Base-by-base conservation (phyloP, 257 asterid genomes). In the Galeopsis tetrahit region DNA sequence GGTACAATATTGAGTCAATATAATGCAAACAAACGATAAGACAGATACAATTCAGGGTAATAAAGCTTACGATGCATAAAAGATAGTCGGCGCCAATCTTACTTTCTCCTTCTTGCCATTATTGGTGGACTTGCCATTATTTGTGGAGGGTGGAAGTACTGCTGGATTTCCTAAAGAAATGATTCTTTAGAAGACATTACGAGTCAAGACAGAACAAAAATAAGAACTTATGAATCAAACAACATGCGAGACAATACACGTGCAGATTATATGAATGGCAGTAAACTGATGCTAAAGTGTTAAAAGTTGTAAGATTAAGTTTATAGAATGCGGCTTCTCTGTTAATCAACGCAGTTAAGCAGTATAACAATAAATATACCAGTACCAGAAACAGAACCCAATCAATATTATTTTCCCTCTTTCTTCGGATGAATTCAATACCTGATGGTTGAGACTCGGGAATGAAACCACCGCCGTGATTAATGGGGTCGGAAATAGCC, bases 401-500 rank as follows among this genome's bases (percentile, higher is more conserved):
- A 31, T n/a, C 34, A 17, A 67, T 56, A 46, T 9, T 33, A 46
- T 4, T 11, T 7, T 15, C 32, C 10, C 65, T 11, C 38, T 13
- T 10, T 15, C 28, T 34, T 3, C 33, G 14, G 17, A 3, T 6
- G 21, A 52, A 59, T 34, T 8, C 46, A 71, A 75, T 81, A 83
- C 96, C 92, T 80, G 88, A 79, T 10, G 93, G 94, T 82, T 87
- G 94, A 43, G 93, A 84, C 79, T 89, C 97, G 1, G 98, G 98
- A 73, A 95, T 85, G 81, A 95, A 95, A 6, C 98, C 99, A 4
- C 99, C 99, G 0, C 98, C 97, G 34, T 79, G 88, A 73, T 86
- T 90, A 74, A 85, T 77, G 31, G 99, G 99, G 71, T 94, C 96
- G 2, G 78, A 70, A 6, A 80, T 56, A 0, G 96, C 97, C 78